These are phyloP conservation scores for Trametes hirsuta DNA, from an alignment of 1,284 basidiomycete genomes.

Conservation along the genomic window DNA sequence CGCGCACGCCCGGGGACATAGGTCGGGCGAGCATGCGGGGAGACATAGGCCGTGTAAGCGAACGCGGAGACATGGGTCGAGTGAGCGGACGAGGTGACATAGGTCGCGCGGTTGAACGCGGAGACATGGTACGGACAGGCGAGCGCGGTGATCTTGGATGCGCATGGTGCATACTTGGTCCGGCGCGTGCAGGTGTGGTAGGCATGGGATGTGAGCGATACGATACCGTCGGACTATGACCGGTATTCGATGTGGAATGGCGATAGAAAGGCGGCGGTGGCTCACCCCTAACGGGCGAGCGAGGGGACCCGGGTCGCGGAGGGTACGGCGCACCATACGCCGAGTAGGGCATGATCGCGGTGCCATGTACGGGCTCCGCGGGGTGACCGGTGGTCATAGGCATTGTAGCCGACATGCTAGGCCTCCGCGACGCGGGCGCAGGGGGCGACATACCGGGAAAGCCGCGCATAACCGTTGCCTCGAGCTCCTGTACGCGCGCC, in stretches of 20 bases:
- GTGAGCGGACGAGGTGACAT: neutral
- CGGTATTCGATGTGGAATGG: slow-evolving; percentile 7
- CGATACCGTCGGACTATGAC: slow-evolving; percentile 28
- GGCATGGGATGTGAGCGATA: slow-evolving; percentile 24
- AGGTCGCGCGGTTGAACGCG: neutral
- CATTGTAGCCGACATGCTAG: slow-evolving; percentile 27
- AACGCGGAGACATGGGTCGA: neutral
- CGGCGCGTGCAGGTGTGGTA: slow-evolving; percentile 10
- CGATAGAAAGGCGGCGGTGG: slow-evolving; percentile 18
- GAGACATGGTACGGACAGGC: slow-evolving; percentile 4
- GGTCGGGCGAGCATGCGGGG: slow-evolving; percentile 8
- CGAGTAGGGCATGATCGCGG: slow-evolving; percentile 33
- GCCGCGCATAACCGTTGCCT: slow-evolving; percentile 34
- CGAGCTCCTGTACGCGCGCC: slow-evolving; percentile 42
- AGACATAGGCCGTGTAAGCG: slow-evolving; percentile 5
- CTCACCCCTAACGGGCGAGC: slow-evolving; percentile 29
- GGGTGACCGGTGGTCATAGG: slow-evolving; percentile 28
- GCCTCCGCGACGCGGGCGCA: slow-evolving; percentile 15
- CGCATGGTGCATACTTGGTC: slow-evolving; percentile 9
- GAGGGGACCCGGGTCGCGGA: slow-evolving; percentile 25
- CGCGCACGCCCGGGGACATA: slow-evolving; percentile 17
- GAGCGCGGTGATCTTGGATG: slow-evolving; percentile 12
- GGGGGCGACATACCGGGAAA: slow-evolving; percentile 19
- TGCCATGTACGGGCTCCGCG: slow-evolving; percentile 32
- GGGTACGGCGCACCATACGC: slow-evolving; percentile 21